A percentile compares a stretch with the other conserved stretches of the same genome.
Evolutionary conservation across 441 rosid genomes (phyloP).

Genomic region (Heliophila coronopifolia): DNA sequence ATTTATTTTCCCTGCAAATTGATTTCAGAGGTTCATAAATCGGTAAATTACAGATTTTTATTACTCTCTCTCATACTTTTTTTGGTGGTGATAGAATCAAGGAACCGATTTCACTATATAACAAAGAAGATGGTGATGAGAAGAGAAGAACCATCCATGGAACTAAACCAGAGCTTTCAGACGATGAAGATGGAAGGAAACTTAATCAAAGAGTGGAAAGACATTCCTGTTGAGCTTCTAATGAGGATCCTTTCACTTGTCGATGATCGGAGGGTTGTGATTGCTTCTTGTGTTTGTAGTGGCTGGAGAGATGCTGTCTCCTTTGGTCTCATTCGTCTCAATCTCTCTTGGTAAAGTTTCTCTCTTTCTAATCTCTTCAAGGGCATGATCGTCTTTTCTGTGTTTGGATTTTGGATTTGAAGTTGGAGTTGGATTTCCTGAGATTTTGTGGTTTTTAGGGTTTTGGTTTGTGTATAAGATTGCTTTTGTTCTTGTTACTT

Average conservation of each 20-base stretch:
- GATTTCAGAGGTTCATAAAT: background rate
- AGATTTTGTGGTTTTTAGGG: slow-evolving; percentile 5
- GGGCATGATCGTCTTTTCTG: background rate
- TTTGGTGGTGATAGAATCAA: slow-evolving; percentile 28
- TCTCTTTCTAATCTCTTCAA: background rate
- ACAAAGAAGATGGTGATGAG: slow-evolving; percentile 29
- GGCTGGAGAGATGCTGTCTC: slow-evolving; percentile 89
- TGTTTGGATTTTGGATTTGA: background rate
- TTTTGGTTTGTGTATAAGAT: background rate
- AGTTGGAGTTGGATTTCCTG: background rate
- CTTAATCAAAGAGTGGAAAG: slow-evolving; percentile 64
- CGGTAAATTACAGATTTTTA: slow-evolving; percentile 2
- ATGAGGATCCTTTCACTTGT: slow-evolving; percentile 60
- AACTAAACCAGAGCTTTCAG: slow-evolving; percentile 14
- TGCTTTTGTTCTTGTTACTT: background rate
- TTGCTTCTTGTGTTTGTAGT: slow-evolving; percentile 76
- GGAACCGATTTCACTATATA: slow-evolving; percentile 10
- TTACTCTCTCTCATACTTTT: slow-evolving; percentile 1
- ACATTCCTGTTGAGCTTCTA: slow-evolving; percentile 78
- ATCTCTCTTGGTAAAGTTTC: slow-evolving; percentile 39
- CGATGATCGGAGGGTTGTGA: slow-evolving; percentile 69
- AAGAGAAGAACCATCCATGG: no score
- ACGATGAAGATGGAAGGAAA: slow-evolving; percentile 48
- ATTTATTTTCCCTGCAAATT: background rate
- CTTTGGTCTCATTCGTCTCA: slow-evolving; percentile 70